Evolutionary conservation across 495 filamentous ascomycete species (phyloP), one percentile per base, ranked within the genome.

Genomic region (Lasiosphaeriaceae sp.): DNA sequence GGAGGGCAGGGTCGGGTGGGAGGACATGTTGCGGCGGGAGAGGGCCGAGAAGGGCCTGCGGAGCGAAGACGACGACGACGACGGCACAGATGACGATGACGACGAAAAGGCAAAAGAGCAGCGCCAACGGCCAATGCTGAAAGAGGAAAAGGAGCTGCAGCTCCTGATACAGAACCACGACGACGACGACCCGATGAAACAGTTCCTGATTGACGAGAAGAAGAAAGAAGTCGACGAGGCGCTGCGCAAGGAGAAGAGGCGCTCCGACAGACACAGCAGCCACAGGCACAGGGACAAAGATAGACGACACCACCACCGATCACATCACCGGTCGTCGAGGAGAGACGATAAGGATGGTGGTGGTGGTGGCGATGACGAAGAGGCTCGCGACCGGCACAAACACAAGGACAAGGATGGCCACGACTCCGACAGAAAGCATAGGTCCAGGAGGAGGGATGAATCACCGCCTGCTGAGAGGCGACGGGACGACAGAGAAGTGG

Each of bases 151-250:
- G 45, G 93, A 97, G 67, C 67, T 97, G 45, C 83, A 81, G 54
- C 82, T 84, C 51, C 66, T 97, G 62, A 85, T 94, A 17, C 72
- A 78, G 56, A 84, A 91, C 19, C 87, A 95, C 60, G 93, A 97
- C 60, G 92, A 97, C 21, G 94, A 97, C 63, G 93, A 98, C 73
- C 93, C 94, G 2, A 97, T 97, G 94, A 97, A 96, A 73, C 83
- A 84, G 50, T 95, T 89, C 66, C 70, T 96, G 49, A 81, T 97
- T 22, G 77, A 90, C 45, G 87, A 94, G 74, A 96, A 96, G 81
- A 89, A 87, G 65, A 88, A 91, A 60, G 90, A 96, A 69, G 83
- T 96, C 34, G 83, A 86, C 34, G 79, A 74, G 49, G 92, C 90
- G 1, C 64, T 90, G 61, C 77, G 80, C 58, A 83, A 72, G 59